Percentiles rank a stretch among this genome's conserved stretches.
Evolutionary conservation across 345 rosid genomes (phyloP).

Genomic region (Rhodomyrtus tomentosa): DNA sequence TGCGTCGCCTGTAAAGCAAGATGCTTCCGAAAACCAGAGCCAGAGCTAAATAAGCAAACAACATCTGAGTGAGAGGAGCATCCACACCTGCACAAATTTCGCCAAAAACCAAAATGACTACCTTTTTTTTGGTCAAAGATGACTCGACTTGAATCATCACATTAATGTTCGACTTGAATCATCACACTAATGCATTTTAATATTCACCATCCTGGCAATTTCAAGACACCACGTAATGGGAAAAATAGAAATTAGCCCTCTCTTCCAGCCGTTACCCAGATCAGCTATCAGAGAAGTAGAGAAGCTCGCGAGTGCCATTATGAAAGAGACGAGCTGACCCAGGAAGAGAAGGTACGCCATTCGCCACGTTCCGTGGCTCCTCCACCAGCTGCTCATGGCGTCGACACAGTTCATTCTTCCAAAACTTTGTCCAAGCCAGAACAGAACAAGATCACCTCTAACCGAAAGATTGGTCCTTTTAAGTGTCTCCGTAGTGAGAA

Average conservation of each 20-base stretch:
- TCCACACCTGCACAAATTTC: slow-evolving; percentile 32
- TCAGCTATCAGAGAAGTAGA: slow-evolving; percentile 37
- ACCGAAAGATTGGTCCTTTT: neutral
- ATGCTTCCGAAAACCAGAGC: slow-evolving; percentile 46
- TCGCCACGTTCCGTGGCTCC: slow-evolving; percentile 7
- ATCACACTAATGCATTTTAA: neutral
- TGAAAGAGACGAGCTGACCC: slow-evolving; percentile 42
- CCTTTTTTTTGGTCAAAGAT: no score
- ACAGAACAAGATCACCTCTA: neutral
- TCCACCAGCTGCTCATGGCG: slow-evolving; percentile 9
- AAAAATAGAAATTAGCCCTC: neutral
- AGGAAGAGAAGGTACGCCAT: slow-evolving; percentile 26
- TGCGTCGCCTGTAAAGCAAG: slow-evolving; percentile 29
- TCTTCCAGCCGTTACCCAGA: slow-evolving; percentile 23
- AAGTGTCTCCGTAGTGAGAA: neutral
- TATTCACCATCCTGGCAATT: neutral
- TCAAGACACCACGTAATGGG: neutral
- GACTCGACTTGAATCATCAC: neutral
- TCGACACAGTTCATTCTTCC: neutral
- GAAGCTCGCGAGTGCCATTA: slow-evolving; percentile 33
- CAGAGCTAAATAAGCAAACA: slow-evolving; percentile 27
- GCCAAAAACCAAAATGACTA: neutral
- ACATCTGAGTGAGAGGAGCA: slow-evolving; percentile 41
- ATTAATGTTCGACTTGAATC: neutral
- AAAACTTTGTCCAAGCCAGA: neutral